Conservation (phyloP, 768 basidiomycete genomes). For the Phaeotremella skinneri region DNA sequence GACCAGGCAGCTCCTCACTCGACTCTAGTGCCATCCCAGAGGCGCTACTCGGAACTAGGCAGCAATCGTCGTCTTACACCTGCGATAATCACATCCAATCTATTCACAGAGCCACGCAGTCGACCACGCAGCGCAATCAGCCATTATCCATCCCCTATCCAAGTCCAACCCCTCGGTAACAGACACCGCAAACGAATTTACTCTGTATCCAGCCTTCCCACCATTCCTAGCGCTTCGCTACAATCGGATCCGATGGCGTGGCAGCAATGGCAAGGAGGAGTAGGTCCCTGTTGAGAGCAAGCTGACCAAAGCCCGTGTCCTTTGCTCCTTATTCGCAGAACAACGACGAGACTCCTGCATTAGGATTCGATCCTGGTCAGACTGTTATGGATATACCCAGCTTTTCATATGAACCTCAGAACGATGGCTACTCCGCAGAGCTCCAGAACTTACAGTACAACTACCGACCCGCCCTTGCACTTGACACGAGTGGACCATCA, state of each 20-base stretch:
- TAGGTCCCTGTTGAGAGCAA: neutral
- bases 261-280: constrained; percentile 14
- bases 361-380: constrained; percentile 15
- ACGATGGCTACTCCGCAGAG: neutral
- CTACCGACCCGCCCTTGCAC: constrained; percentile 20
- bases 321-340: neutral
- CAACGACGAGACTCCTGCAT: constrained; percentile 12
- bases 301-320: neutral
- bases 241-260: constrained; percentile 17
- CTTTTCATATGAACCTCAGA: constrained; percentile 6
- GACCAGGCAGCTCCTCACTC: neutral
- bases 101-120: neutral
- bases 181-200: neutral
- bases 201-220: constrained; percentile 17
- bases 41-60: neutral
- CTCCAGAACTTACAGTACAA: constrained; percentile 4
- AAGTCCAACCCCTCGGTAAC: neutral
- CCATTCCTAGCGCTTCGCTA: constrained; percentile 16
- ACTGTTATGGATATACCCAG: constrained; percentile 16
- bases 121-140: constrained; percentile 10
- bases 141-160: constrained; percentile 2
- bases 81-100: neutral
- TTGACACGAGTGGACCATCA: constrained; percentile 15
- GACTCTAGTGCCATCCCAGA: constrained; percentile 14
- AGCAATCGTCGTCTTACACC: neutral